Evolutionary conservation across 106 monocot genomes (phyloP), one percentile per base, ranked within the genome.

Genomic region (Dioscorea zingiberensis): DNA sequence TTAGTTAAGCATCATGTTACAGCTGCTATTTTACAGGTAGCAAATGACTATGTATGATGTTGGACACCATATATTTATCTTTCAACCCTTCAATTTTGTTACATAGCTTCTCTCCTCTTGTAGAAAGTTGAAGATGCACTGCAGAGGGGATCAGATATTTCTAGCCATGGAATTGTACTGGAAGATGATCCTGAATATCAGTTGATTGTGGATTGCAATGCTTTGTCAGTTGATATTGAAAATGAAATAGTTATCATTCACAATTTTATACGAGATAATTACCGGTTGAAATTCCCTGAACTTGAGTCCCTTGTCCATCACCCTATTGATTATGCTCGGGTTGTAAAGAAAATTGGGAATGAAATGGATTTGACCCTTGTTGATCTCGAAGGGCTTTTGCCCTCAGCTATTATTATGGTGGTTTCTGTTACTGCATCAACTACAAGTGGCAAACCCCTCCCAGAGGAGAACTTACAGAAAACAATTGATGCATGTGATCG

Each of bases 111-210:
- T 46, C 65, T 22, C 19, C 18, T 26, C 38, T 49, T 72, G 49
- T 72, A 95, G 91, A 97, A 97, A 97, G 88, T 97, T 70, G 97
- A 97, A 59, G 85, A 85, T 58, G 97, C 91, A 25, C 81, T 88
- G 25, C 68, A 86, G 55, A 88, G 82, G 72, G 83, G 75, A 53
- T 71, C 77, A 55, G 85, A 88, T 67, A 58, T 74, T n/a, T 79
- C 83, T 23, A 71, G 19, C 66, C 72, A 83, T 62, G 73, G 77
- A 51, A 78, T 67, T 23, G 74, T 78, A 1, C 70, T 97, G 30
- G 92, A 97, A 71, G 97, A 97, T 61, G 97, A 97, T 75, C 91
- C 88, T 48, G 97, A 89, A 63, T 92, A 97, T 76, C 97, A 92
- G 44, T 78, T 92, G 0, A 97, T 97, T 67, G 97, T 97, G 17